phyloP scores from a whole-genome alignment of 192 early-diverging fungal species.

The Piromyces sp. region DNA sequence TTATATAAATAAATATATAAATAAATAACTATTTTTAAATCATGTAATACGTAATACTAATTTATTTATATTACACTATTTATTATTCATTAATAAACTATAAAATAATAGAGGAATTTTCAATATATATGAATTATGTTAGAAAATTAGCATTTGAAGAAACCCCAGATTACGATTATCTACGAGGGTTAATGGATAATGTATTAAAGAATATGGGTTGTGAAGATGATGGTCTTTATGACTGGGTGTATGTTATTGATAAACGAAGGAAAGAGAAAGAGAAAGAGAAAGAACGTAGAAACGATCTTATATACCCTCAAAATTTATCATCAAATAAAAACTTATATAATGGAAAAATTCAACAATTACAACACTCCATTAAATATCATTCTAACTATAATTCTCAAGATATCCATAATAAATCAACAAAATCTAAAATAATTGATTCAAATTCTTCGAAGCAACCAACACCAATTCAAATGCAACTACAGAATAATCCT shows the following conservation, averaged over 20 bases:
- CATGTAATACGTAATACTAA: no score
- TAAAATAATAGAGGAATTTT: conserved; percentile 61
- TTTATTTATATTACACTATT: background rate
- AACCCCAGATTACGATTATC: conserved; percentile 85
- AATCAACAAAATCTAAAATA: background rate
- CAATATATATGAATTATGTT: conserved; percentile 72
- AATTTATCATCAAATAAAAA: background rate
- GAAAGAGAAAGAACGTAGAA: conserved; percentile 8
- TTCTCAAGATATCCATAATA: background rate
- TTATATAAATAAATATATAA: no score
- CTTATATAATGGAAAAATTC: background rate
- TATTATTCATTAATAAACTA: background rate
- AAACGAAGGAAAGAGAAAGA: conserved; percentile 25
- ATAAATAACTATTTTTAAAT: no score
- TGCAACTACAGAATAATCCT: background rate
- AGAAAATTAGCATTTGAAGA: conserved; percentile 88
- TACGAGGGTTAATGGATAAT: conserved; percentile 69
- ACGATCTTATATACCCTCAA: background rate
- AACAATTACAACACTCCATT: background rate
- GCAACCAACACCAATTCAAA: background rate
- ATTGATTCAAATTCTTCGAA: background rate
- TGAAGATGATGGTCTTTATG: conserved; percentile 78
- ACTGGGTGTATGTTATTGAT: conserved; percentile 67
- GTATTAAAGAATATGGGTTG: conserved; percentile 42
- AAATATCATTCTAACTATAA: background rate